Base-by-base conservation (phyloP, 2,329 filamentous ascomycete genomes). In the Rugonectria rugulosa region DNA sequence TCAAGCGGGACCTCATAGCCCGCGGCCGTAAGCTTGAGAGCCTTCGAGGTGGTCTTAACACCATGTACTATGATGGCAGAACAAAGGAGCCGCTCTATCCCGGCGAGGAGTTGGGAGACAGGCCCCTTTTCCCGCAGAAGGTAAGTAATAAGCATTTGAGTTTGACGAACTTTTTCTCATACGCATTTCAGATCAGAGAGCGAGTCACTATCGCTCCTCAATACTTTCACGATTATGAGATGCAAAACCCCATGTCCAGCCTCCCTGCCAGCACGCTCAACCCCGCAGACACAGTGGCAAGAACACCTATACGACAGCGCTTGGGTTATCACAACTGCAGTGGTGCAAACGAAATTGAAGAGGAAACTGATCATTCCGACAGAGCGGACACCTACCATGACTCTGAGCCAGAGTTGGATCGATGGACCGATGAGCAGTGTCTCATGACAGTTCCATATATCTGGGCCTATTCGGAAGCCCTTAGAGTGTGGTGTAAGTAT, bases 401-500 rank as follows among this genome's bases (percentile, higher is more conserved):
- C 12, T 17, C 4, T 3, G n/a, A 15, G 3, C 26, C 40, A 8
- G 46, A 56, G 15, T 19, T 29, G 7, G 15, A 36, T 23, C 34
- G 32, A 6, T 51, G 47, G 47, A 60, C 43, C 1, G 47, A 60
- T 14, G 24, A 43, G 5, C 40, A 63, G n/a, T 55, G 56, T 5
- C 21, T 57, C 42, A 5, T 57, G 15, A 17, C 59, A 2, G 21
- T 54, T 7, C 46, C 56, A 2, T 19, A 21, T 14, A 49, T 53
- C 1, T 45, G 24, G 2, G 57, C 53, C 3, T 63, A 57, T 11
- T 41, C 56, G 1, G 20, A 57, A 10, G 27, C 38, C 1, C 43
- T 2, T 10, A 60, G 60, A 15, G 29, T 21, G 5, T 62, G 60
- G 60, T 60, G 51, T 59, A 51, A 57, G 59, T 57, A 31, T 1